Evolutionary conservation across 345 rosid species (phyloP).

Genomic region (Balakata baccata): DNA sequence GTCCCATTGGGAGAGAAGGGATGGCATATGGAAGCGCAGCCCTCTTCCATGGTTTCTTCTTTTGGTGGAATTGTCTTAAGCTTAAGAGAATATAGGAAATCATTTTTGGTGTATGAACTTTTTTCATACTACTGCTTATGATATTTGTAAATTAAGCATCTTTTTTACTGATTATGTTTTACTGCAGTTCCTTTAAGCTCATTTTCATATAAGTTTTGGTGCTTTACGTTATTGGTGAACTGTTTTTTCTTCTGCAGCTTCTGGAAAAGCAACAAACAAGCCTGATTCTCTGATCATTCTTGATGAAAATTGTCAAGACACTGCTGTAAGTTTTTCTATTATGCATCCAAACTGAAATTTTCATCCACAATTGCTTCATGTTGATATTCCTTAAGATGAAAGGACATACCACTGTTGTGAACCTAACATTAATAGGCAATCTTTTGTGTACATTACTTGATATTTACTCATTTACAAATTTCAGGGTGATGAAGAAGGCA

Average conservation of each 20-base stretch:
- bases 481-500: conserved; percentile 57
- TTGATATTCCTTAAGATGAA: not conserved
- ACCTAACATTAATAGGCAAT: conserved; percentile 12
- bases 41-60: not conserved
- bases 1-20: not conserved
- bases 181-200: conserved; percentile 9
- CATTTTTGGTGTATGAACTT: not conserved
- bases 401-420: not conserved
- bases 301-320: conserved; percentile 39
- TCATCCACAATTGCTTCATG: not conserved
- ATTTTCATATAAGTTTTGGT: not conserved
- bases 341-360: not conserved
- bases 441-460: conserved; percentile 14
- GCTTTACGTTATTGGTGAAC: conserved; percentile 7
- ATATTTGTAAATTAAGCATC: not conserved
- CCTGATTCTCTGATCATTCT: conserved; percentile 26
- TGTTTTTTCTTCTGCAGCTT: conserved; percentile 37
- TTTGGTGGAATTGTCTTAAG: not conserved
- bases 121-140: not conserved
- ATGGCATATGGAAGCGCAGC: not conserved
- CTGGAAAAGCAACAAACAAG: conserved; percentile 36
- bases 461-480: conserved; percentile 13
- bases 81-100: conserved; percentile 3
- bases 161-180: conserved; percentile 6
- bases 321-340: conserved; percentile 40